Conservation (phyloP, 345 rosid species). For the Rhizophora apiculata region DNA sequence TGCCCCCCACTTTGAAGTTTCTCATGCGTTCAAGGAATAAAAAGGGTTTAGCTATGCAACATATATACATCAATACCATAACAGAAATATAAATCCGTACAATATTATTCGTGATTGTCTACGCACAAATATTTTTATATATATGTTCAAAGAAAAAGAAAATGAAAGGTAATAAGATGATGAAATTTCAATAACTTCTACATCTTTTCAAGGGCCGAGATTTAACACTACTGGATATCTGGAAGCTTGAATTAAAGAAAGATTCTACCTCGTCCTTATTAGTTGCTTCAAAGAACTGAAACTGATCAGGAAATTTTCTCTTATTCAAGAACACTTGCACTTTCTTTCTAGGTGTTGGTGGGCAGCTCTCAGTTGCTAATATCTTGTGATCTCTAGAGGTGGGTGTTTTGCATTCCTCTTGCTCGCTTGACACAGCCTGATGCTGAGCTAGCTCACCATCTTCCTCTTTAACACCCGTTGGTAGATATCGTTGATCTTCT, state of each 20-base stretch:
- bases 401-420: constrained; percentile 44
- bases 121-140: neutral
- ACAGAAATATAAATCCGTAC: no score
- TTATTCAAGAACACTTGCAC: constrained; percentile 15
- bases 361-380: constrained; percentile 45
- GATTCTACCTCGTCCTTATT: constrained; percentile 50
- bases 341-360: constrained; percentile 50
- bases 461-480: neutral
- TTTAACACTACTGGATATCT: constrained; percentile 8
- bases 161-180: neutral
- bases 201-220: constrained; percentile 33
- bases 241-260: constrained; percentile 36
- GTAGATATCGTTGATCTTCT: neutral
- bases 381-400: constrained; percentile 45
- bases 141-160: neutral
- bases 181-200: constrained; percentile 23
- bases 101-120: no score
- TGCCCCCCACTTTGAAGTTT: no score
- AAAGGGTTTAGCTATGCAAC: no score
- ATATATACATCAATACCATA: no score
- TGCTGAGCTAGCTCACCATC: neutral
- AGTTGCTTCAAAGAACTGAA: constrained; percentile 42
- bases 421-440: neutral
- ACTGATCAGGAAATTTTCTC: constrained; percentile 28
- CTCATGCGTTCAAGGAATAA: no score